These are phyloP conservation scores for Aechmea fasciata DNA, from an alignment of 176 grass and related monocot species.

Conservation along the genomic window DNA sequence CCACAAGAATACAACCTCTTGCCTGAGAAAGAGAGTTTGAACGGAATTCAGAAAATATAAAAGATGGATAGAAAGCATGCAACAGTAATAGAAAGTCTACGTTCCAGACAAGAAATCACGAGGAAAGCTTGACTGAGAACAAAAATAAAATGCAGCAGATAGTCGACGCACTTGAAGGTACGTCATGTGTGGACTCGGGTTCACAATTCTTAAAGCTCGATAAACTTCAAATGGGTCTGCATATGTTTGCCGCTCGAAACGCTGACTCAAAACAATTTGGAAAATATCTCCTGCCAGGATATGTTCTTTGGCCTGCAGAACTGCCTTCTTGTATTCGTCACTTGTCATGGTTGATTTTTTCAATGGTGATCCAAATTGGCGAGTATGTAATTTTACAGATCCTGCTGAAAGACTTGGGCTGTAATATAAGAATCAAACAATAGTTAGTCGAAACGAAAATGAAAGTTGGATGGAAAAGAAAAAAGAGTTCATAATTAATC, in stretches of 20 bases:
- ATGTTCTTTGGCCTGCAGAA: slow-evolving; percentile 76
- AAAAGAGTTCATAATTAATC: slow-evolving; percentile 8
- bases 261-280: slow-evolving; percentile 79
- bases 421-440: slow-evolving; percentile 26
- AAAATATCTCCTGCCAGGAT: slow-evolving; percentile 81
- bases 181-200: slow-evolving; percentile 72
- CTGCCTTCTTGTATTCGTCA: slow-evolving; percentile 75
- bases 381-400: slow-evolving; percentile 62
- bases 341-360: slow-evolving; percentile 77
- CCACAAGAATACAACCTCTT: slow-evolving; percentile 78
- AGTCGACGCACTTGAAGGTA: slow-evolving; percentile 54
- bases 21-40: slow-evolving; percentile 34
- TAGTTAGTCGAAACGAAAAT: slow-evolving; percentile 12
- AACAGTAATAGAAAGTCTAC: not conserved
- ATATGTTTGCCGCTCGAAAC: slow-evolving; percentile 76
- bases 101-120: not conserved
- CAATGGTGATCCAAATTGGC: slow-evolving; percentile 51
- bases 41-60: not conserved
- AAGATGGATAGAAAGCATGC: not conserved
- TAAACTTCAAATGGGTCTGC: slow-evolving; percentile 78
- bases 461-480: slow-evolving; percentile 2
- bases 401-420: slow-evolving; percentile 65
- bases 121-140: not conserved
- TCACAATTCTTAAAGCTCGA: slow-evolving; percentile 67
- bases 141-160: not conserved